These are phyloP conservation scores for Corymbia calophylla DNA, from an alignment of 441 rosid genomes.

Conservation along the genomic window DNA sequence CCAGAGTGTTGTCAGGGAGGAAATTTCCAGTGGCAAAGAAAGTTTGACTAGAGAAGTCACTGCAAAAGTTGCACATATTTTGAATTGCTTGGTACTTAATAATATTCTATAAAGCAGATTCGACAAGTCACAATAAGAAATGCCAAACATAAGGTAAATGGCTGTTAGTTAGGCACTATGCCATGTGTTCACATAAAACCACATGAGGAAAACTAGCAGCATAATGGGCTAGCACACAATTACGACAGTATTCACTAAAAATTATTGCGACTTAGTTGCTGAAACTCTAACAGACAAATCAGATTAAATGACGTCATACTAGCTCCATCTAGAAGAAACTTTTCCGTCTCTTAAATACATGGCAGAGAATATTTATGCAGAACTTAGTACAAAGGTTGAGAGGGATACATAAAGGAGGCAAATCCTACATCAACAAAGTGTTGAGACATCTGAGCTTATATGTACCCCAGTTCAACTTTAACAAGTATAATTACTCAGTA, in stretches of 20 bases:
- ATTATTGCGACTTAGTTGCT: not conserved
- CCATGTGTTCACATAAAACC: not conserved
- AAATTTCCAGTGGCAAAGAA: not conserved
- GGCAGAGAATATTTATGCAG: not conserved
- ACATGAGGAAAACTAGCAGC: not conserved
- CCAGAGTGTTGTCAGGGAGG: not conserved
- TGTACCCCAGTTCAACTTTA: not conserved
- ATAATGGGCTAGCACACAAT: not conserved
- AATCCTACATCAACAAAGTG: not conserved
- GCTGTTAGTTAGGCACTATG: not conserved
- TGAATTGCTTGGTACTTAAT: not conserved
- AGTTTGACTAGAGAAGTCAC: not conserved
- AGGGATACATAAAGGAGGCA: not conserved
- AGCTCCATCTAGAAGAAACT: not conserved
- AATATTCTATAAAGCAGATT: not conserved
- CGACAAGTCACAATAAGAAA: not conserved
- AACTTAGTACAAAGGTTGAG: not conserved
- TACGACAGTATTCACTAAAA: not conserved
- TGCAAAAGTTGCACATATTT: not conserved
- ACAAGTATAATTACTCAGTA: not conserved
- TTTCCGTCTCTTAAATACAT: not conserved
- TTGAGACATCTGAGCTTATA: not conserved
- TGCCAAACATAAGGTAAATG: not conserved
- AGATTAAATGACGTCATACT: not conserved
- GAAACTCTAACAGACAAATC: not conserved